These are phyloP conservation scores for Vaucheria bursata DNA, from an alignment of 352 stramenopile genomes.

Conservation along the genomic window DNA sequence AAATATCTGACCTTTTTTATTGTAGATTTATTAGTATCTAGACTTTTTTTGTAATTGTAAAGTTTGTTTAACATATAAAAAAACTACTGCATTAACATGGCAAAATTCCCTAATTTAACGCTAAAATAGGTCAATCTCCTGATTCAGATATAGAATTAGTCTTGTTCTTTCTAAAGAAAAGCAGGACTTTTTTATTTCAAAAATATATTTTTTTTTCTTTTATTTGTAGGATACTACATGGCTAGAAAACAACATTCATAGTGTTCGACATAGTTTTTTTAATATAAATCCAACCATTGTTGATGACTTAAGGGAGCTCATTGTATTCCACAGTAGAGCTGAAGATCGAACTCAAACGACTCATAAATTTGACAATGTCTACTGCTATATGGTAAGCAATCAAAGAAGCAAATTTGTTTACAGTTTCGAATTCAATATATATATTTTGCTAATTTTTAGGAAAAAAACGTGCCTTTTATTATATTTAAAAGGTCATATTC, in stretches of 20 bases:
- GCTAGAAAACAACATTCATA: conserved; percentile 11
- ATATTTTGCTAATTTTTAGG: too few relatives aligned
- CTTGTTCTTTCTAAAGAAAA: not conserved
- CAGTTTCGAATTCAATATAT: too few relatives aligned
- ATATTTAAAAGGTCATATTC: too few relatives aligned
- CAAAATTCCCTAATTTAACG: not conserved
- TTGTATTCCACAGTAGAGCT: not conserved
- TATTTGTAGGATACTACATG: conserved; percentile 10
- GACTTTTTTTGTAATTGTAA: not conserved
- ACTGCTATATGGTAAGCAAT: conserved; percentile 14
- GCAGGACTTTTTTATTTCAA: not conserved
- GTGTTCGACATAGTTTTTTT: not conserved
- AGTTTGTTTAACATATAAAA: not conserved
- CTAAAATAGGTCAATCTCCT: not conserved
- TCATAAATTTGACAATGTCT: conserved; percentile 3
- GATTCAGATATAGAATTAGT: not conserved
- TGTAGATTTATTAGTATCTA: too few relatives aligned
- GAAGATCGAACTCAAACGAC: not conserved
- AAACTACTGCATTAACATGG: not conserved
- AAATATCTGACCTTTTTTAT: too few relatives aligned
- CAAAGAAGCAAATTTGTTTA: too few relatives aligned
- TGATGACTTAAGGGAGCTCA: not conserved
- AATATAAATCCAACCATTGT: conserved; percentile 12
- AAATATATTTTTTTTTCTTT: not conserved
- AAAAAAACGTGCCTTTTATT: too few relatives aligned